These are phyloP conservation scores for Flagelloscypha sp. DNA, from an alignment of 768 basidiomycete species.

Conservation along the genomic window DNA sequence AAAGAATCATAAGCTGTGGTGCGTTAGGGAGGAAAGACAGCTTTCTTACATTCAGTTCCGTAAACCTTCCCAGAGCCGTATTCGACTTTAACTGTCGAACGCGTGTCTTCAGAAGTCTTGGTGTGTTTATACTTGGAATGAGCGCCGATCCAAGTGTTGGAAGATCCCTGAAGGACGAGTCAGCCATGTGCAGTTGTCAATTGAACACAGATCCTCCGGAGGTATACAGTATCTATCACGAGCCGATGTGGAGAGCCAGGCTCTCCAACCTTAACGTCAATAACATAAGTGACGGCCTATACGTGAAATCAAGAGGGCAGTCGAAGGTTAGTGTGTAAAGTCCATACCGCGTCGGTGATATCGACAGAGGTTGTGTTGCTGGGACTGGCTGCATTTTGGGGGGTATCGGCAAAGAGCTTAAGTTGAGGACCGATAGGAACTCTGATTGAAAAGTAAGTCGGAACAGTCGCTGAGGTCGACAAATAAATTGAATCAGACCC, in stretches of 20 bases:
- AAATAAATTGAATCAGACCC: no score
- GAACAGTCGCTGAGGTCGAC: conserved; percentile 11
- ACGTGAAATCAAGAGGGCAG: no score
- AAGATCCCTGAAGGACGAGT: conserved; percentile 27
- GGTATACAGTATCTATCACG: conserved; percentile 57
- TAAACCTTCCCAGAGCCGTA: conserved; percentile 47
- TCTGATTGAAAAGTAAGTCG: no score
- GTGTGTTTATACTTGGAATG: conserved; percentile 36
- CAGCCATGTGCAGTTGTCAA: no score
- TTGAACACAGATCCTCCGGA: conserved; percentile 22
- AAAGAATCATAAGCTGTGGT: conserved; percentile 2
- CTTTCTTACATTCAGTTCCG: conserved; percentile 46
- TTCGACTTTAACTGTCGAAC: no score
- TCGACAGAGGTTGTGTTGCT: conserved; percentile 33
- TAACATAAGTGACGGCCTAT: conserved; percentile 45
- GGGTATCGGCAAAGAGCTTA: conserved; percentile 11
- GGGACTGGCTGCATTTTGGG: no score
- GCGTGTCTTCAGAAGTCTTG: conserved; percentile 33
- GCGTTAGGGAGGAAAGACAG: conserved; percentile 1
- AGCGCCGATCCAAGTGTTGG: conserved; percentile 56
- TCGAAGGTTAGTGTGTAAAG: no score
- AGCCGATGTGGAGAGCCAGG: conserved; percentile 43
- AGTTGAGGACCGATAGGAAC: no score
- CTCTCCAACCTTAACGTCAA: conserved; percentile 41
- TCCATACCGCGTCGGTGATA: conserved; percentile 45